A percentile compares a stretch with the other conserved stretches of the same genome.
Evolutionary conservation across 2,329 filamentous ascomycete genomes (phyloP).

Genomic region (Cadophora malorum): DNA sequence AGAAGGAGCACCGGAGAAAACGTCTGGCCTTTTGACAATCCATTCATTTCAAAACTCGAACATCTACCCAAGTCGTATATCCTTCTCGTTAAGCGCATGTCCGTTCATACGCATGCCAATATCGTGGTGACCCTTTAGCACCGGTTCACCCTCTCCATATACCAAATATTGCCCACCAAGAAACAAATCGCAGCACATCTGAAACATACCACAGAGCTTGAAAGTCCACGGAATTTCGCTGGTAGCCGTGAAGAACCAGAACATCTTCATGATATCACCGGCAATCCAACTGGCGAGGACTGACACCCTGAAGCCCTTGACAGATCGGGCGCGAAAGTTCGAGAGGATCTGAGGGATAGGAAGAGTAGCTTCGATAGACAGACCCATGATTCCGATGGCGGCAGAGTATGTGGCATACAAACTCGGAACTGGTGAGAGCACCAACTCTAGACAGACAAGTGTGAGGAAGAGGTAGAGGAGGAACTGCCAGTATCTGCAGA

Average conservation of each 20-base stretch:
- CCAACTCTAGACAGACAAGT: conserved; percentile 69
- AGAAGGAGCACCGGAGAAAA: neutral
- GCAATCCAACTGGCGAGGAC: conserved; percentile 80
- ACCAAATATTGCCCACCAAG: conserved; percentile 77
- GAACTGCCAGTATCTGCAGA: conserved; percentile 76
- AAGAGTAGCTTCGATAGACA: conserved; percentile 80
- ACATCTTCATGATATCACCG: conserved; percentile 87
- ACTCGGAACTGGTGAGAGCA: conserved; percentile 63
- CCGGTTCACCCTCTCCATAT: conserved; percentile 61
- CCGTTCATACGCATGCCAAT: conserved; percentile 22
- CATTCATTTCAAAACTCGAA: conserved; percentile 14
- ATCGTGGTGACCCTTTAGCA: conserved; percentile 36
- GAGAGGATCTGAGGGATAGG: conserved; percentile 79
- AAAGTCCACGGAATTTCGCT: conserved; percentile 78
- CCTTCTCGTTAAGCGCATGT: conserved; percentile 39
- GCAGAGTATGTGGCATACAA: conserved; percentile 71
- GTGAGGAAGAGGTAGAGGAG: conserved; percentile 69
- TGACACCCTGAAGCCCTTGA: conserved; percentile 78
- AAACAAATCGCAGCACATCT: conserved; percentile 76
- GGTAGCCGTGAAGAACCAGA: conserved; percentile 78
- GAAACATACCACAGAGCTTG: conserved; percentile 82
- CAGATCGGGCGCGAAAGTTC: conserved; percentile 72
- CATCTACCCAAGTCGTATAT: conserved; percentile 40
- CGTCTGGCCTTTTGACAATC: neutral
- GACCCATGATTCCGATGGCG: conserved; percentile 75